A percentile compares a stretch with the other conserved stretches of the same genome.
Evolutionary conservation across 805 yeast genomes (phyloP).

Genomic region (Wickerhamomyces queroliae): DNA sequence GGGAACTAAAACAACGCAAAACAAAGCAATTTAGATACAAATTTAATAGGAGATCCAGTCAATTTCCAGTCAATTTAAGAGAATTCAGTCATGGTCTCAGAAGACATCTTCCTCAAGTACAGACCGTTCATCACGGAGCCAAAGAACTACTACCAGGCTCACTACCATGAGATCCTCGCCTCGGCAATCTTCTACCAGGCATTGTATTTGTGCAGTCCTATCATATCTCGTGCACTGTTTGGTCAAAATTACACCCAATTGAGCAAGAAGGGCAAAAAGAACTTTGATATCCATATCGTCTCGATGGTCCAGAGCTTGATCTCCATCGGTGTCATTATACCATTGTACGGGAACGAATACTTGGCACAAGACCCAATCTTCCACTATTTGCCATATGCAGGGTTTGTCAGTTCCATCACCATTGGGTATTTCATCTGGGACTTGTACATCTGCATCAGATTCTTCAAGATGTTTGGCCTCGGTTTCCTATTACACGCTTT

Average conservation of each 20-base stretch:
- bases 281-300: conserved; percentile 88
- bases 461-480: conserved; percentile 67
- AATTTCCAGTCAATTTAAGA: too few relatives aligned
- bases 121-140: conserved; percentile 32
- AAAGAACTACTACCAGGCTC: conserved; percentile 38
- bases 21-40: too few relatives aligned
- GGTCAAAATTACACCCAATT: conserved; percentile 49
- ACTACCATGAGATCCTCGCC: conserved; percentile 69
- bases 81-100: conserved; percentile 9
- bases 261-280: conserved; percentile 42
- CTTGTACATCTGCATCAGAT: conserved; percentile 54
- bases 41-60: too few relatives aligned
- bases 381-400: conserved; percentile 73
- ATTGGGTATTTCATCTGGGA: conserved; percentile 95
- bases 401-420: conserved; percentile 66
- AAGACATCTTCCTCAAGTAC: conserved; percentile 12
- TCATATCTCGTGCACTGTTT: conserved; percentile 40
- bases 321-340: conserved; percentile 53
- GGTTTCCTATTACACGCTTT: conserved; percentile 81
- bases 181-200: conserved; percentile 56
- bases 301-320: conserved; percentile 78
- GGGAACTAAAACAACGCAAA: too few relatives aligned
- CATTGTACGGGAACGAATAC: conserved; percentile 55
- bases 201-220: conserved; percentile 48
- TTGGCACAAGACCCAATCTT: conserved; percentile 45